Evolutionary conservation across 169 alveolate genomes (phyloP), one percentile per base, ranked within the genome.

Genomic region (Plasmodium fragile): DNA sequence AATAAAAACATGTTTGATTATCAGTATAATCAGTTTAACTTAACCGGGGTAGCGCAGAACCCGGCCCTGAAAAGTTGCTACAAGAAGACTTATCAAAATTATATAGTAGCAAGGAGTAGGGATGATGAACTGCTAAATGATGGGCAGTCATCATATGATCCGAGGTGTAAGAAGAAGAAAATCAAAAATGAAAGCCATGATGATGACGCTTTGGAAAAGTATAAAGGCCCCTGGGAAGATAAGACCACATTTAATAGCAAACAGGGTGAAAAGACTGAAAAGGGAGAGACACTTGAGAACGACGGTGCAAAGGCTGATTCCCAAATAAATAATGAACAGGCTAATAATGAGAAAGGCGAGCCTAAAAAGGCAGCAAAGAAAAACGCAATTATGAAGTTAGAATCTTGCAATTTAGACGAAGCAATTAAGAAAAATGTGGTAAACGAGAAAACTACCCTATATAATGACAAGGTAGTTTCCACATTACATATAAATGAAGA

Each of bases 1-100:
- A 91, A 91, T 91, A 91, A 91, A 70, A 70, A 69, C 43, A 71
- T 91, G 79, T 91, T 91, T 77, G 94, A 91, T 91, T 91, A 80
- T 81, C 94, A 91, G 39, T 91, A 80, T 70, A 91, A 91, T 49
- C 82, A 81, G 30, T 91, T 91, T 91, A 91, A 91, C 82, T 53
- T 81, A 80, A 81, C 92, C 0, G 94, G 94, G 0, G 45, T 81
- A 30, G 71, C 94, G 39, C 85, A 91, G 53, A 91, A 91, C 52
- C 94, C 94, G n/a, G 82, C 94, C 41, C 36, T 91, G 73, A 91
- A 59, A 81, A 80, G 65, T 77, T 91, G 39, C 59, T 91, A 91
- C 65, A 80, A 80, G 75, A 80, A 49, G 52, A 71, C 80, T 79
- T 81, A 91, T 49, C 45, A 73, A 52, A 85, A 85, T 52, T 85